phyloP scores from a whole-genome alignment of 495 filamentous ascomycete genomes.

The Penicillium fimorum region DNA sequence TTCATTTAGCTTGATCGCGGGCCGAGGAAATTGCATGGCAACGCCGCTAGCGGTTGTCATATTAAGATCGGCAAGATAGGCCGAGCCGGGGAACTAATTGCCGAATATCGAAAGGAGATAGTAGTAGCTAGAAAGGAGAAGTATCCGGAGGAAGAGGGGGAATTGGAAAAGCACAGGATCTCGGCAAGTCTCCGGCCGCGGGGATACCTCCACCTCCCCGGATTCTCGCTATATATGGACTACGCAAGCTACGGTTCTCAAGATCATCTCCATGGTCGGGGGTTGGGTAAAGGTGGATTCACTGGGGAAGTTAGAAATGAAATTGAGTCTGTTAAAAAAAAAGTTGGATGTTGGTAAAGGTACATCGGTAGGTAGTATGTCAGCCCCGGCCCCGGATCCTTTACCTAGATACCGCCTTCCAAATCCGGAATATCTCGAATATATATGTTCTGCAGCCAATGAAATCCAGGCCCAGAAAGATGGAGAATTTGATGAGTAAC shows the following conservation, averaged over 20 bases:
- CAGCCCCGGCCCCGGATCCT: no score
- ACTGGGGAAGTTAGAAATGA: background rate
- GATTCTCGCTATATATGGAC: background rate
- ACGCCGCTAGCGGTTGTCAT: conserved; percentile 27
- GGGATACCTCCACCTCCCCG: conserved; percentile 10
- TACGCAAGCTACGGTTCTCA: background rate
- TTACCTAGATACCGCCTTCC: no score
- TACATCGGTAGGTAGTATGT: no score
- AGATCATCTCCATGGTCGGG: background rate
- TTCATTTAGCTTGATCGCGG: conserved; percentile 9
- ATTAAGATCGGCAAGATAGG: conserved; percentile 14
- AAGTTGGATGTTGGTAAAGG: background rate
- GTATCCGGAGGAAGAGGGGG: conserved; percentile 9
- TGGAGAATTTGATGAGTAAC: no score
- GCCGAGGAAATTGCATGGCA: conserved; percentile 17
- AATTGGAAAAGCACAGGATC: conserved; percentile 1
- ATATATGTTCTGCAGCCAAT: background rate
- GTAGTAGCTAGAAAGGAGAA: conserved; percentile 8
- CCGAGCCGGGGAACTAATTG: conserved; percentile 12
- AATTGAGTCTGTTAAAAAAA: background rate
- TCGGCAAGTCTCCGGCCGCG: conserved; percentile 12
- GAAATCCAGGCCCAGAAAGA: background rate
- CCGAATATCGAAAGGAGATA: background rate
- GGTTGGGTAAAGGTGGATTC: background rate
- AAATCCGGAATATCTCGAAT: no score